Evolutionary conservation across 2,329 filamentous ascomycete genomes (phyloP), one percentile per base, ranked within the genome.

Genomic region (Aschersonia sp.): DNA sequence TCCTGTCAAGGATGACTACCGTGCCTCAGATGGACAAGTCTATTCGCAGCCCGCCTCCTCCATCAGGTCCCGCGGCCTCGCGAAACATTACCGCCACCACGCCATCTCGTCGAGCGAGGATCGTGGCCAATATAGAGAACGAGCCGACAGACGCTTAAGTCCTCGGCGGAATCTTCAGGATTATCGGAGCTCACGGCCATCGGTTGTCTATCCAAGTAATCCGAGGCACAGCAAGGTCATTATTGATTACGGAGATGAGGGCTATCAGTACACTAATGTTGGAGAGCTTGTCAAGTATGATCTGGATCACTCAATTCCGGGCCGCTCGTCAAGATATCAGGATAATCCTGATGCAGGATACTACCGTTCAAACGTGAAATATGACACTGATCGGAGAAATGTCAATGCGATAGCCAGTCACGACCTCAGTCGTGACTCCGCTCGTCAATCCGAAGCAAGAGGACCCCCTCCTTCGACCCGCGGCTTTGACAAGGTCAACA

Each of bases 401-500:
- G 69, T 75, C 50, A 75, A 71, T 48, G 62, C 73, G 51, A 70
- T 67, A 50, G 70, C 70, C 3, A 60, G 56, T 50, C 54, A 59
- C 30, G 74, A 77, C 48, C 52, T 69, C 28, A 61, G 58, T 46
- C 71, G 70, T 28, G 64, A 57, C 45, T 56, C 54, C 12, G 60
- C 52, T 50, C 61, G 62, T 4, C 59, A 58, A 5, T 65, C 69
- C 50, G 70, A 73, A 10, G 59, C 54, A 42, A 58, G 64, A 30
- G 61, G 74, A 0, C 84, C 83, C 2, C 84, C 85, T 7, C 82
- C 82, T 4, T 77, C 80, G 4, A 85, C 79, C 3, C 72, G 82
- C 54, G 84, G 81, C 0, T 78, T 88, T 53, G 84, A 87, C 55
- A 84, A 78, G 63, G 76, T 85, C 52, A 76, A 76, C 54, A 68